Base-by-base conservation (phyloP, 805 yeast species). In the Yamadazyma phyllophila region DNA sequence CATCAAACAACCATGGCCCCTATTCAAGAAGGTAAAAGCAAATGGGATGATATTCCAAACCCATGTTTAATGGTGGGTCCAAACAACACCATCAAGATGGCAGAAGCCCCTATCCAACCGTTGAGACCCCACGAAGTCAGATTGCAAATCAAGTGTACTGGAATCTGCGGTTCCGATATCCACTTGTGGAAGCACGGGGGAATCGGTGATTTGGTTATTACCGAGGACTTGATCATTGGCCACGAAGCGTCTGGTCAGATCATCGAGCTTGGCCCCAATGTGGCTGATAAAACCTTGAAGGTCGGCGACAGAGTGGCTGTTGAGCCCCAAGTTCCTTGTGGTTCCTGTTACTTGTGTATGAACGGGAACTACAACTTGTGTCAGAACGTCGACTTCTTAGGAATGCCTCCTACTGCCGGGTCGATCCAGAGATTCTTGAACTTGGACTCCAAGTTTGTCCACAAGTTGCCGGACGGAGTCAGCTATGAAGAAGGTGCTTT, bases 271-370 rank as follows among this genome's bases (percentile, higher is more conserved):
- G 83, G 83, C 35, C 58, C 69, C 12, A 66, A 67, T 10, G 84
- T 80, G 12, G 35, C 48, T 17, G 45, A 51, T 31, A 63, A 67
- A 34, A 66, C 73, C 41, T 36, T 60, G 26, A 67, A 74, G 46
- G 71, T 69, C 31, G 78, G 80, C 41, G 80, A 75, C 51, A 58
- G 69, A 41, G 79, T 75, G 13, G 77, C 78, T n/a, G 58, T 74
- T 47, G 79, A 81, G 61, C 85, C 85, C 8, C 82, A 78, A 48
- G 63, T 72, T 41, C 77, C 82, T 31, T 81, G 84, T 57, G 65
- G 69, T n/a, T 53, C 60, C 7, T 55, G 62, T 43, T 53, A 44
- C 44, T 51, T 54, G 32, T 59, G 61, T 44, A 50, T 44, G 48
- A 53, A 55, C 34, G 63, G 63, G 13, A 52, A 58, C 46, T 56